A percentile compares a stretch with the other conserved stretches of the same genome.
These are phyloP conservation scores for Rostrohypoxylon terebratum DNA, from an alignment of 495 filamentous ascomycete genomes.

Conservation along the genomic window DNA sequence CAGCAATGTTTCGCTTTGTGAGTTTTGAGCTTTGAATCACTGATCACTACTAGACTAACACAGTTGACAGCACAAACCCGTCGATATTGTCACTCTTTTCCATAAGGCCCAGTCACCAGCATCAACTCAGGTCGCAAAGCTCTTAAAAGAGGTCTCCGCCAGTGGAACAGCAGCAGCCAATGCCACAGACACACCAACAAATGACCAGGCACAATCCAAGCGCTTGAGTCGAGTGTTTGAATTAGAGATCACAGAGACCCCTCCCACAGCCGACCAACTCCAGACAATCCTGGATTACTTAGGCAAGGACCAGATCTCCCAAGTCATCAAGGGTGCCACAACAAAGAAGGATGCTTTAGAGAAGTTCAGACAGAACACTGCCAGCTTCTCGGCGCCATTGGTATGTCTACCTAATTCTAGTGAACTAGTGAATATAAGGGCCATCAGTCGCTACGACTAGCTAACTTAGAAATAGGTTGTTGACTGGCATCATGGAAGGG, in stretches of 20 bases:
- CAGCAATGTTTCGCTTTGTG: conserved; percentile 60
- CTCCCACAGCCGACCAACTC: conserved; percentile 87
- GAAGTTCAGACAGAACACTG: conserved; percentile 69
- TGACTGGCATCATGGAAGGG: conserved; percentile 93
- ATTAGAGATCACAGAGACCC: conserved; percentile 82
- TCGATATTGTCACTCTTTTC: conserved; percentile 96
- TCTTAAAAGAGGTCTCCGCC: conserved; percentile 81
- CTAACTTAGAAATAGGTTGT: conserved; percentile 68
- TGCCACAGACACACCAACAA: conserved; percentile 67
- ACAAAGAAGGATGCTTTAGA: conserved; percentile 80
- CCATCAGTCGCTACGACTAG: background rate
- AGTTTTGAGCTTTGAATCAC: conserved; percentile 32
- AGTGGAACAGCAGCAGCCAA: conserved; percentile 60
- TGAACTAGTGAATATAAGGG: too few relatives aligned
- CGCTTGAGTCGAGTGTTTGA: conserved; percentile 76
- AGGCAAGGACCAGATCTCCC: conserved; percentile 63
- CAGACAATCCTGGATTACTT: conserved; percentile 88
- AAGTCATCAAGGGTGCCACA: conserved; percentile 76
- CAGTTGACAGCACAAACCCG: conserved; percentile 74
- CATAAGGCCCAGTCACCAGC: conserved; percentile 76
- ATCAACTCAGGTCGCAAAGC: conserved; percentile 73
- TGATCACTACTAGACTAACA: conserved; percentile 15
- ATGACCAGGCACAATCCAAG: conserved; percentile 72
- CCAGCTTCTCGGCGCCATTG: conserved; percentile 78
- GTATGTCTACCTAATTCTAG: conserved; percentile 56